phyloP scores from a whole-genome alignment of 2,329 filamentous ascomycete species.

The Atkinsonella texensis region DNA sequence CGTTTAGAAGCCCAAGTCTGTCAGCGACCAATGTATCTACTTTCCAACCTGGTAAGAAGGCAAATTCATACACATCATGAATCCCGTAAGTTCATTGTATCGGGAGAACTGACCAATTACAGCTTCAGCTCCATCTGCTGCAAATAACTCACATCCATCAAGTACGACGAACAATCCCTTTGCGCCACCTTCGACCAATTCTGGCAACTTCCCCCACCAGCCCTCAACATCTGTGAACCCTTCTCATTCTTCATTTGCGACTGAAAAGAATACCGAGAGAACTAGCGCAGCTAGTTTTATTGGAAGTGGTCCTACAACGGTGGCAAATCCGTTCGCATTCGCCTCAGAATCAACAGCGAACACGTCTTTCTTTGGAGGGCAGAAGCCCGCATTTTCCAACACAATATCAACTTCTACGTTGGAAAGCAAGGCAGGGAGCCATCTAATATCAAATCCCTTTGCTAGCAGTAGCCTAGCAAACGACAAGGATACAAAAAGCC shows the following conservation, averaged over 20 bases:
- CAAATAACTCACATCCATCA: background rate
- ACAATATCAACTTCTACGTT: background rate
- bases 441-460: background rate
- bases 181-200: slow-evolving; percentile 1
- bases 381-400: background rate
- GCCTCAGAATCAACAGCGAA: slow-evolving; percentile 8
- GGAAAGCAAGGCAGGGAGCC: background rate
- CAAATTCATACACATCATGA: background rate
- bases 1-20: background rate
- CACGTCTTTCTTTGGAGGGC: slow-evolving; percentile 7
- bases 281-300: background rate
- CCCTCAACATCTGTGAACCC: background rate
- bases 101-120: background rate
- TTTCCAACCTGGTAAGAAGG: slow-evolving; percentile 1
- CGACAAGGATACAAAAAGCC: slow-evolving; percentile 1
- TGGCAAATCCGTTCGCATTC: slow-evolving; percentile 13
- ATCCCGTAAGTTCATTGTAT: background rate
- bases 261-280: background rate
- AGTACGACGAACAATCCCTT: slow-evolving; percentile 3
- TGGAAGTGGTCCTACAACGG: background rate
- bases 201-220: background rate
- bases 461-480: background rate
- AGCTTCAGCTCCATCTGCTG: slow-evolving; percentile 6
- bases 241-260: background rate
- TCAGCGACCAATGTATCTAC: background rate